A percentile compares a stretch with the other conserved stretches of the same genome.
These are phyloP conservation scores for Pseudisothecium myosuroides DNA, from an alignment of 225 moss, liverwort and hornwort genomes.

Conservation along the genomic window DNA sequence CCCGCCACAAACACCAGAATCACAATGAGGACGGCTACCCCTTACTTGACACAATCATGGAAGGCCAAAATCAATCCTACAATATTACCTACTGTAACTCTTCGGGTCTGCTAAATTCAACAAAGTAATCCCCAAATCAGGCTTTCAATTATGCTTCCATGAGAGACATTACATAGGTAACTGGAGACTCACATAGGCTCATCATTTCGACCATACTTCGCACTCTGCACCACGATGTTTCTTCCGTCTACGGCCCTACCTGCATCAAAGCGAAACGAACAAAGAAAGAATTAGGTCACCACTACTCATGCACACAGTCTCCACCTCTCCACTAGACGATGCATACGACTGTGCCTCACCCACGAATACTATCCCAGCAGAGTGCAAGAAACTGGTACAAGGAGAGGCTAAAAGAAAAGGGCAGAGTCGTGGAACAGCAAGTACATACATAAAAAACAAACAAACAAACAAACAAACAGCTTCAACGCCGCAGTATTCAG, in stretches of 20 bases:
- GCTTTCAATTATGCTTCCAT: neutral
- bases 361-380: conserved; percentile 50
- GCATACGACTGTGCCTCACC: conserved; percentile 51
- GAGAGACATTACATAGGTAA: neutral
- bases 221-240: conserved; percentile 47
- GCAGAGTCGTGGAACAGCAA: neutral
- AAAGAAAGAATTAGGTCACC: neutral
- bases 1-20: neutral
- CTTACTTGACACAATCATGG: neutral
- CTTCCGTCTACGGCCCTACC: conserved; percentile 43
- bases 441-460: neutral
- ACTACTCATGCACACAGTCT: conserved; percentile 20
- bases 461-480: neutral
- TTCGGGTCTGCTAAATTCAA: neutral
- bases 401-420: neutral
- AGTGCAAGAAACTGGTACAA: conserved; percentile 9
- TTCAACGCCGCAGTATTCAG: neutral
- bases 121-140: neutral
- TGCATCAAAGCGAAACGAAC: conserved; percentile 8
- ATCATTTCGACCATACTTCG: conserved; percentile 48
- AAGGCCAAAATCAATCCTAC: neutral
- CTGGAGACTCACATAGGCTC: conserved; percentile 36
- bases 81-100: neutral
- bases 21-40: neutral
- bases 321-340: conserved; percentile 41